phyloP scores from a whole-genome alignment of 305 asterid species.

The Striga hermonthica region DNA sequence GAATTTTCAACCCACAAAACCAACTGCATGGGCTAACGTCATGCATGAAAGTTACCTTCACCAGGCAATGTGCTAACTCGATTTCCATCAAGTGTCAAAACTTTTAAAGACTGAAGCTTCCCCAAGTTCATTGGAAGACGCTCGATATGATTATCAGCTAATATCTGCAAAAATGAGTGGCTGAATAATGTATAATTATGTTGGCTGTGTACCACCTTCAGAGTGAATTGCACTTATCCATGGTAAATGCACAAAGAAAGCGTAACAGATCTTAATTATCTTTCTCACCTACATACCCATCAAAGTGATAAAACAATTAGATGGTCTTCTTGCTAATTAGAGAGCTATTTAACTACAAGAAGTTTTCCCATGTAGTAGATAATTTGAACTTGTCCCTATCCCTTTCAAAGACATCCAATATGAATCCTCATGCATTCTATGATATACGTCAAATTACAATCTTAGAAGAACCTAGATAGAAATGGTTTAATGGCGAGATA shows the following conservation, averaged over 20 bases:
- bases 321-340: no score
- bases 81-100: constrained; percentile 78
- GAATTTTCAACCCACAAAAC: constrained; percentile 13
- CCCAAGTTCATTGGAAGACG: constrained; percentile 86
- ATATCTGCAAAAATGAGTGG: constrained; percentile 48
- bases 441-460: no score
- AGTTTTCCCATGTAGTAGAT: no score
- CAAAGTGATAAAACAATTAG: no score
- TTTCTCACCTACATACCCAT: no score
- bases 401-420: no score
- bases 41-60: constrained; percentile 60
- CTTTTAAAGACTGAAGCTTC: constrained; percentile 78
- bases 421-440: no score
- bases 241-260: not conserved
- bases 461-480: no score
- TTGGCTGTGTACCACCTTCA: not conserved
- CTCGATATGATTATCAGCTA: constrained; percentile 74
- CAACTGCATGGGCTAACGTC: constrained; percentile 17
- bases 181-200: constrained; percentile 15
- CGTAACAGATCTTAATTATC: no score
- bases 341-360: no score
- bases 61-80: constrained; percentile 76
- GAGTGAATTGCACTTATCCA: not conserved
- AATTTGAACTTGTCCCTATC: no score
- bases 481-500: no score